Base-by-base conservation (phyloP, 2,329 filamentous ascomycete genomes). In the Trichoderma pleuroti region DNA sequence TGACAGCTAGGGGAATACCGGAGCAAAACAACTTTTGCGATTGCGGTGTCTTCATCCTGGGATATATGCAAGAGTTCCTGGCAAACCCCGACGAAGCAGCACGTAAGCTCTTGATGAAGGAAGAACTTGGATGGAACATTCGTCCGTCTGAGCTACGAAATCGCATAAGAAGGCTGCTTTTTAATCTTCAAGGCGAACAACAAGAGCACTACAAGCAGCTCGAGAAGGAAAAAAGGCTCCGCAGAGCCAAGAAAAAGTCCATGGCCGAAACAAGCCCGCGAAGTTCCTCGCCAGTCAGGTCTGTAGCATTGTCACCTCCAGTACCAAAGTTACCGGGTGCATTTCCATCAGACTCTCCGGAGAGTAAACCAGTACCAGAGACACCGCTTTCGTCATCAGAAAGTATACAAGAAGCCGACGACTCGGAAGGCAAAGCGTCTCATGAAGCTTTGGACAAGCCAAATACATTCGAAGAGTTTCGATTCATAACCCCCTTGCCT, bases 31-130 rank as follows among this genome's bases (percentile, higher is more conserved):
- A 99, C 77, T 92, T 87, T 75, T 94, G 88, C 72, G 96, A 99
- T 78, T 99, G 96, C 76, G 96, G 96, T 10, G 83, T 98, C 0
- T 99, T 92, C 75, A 83, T 98, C 4, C 83, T 98, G 5, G 92
- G 91, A 3, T 99, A 98, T 76, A 85, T 97, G 67, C 88, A 93
- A 74, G 90, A 92, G 73, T 97, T 99, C 73, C 86, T 97, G 18
- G 85, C 88, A 66, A 82, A 93, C 71, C 95, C 95, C 0, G 88
- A 93, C 73, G 79, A 78, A 0, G 96, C 97, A 74, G 84, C 92
- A 18, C 82, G 82, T 24, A 90, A 87, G 72, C 82, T 97, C 21
- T 82, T 97, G 6, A 86, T 84, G 30, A 87, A 86, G 52, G 86
- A 92, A 74, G 64, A 76, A 5, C 78, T 82, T 2, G 75, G 78